Percentiles rank a stretch among this genome's conserved stretches.
Evolutionary conservation across 495 filamentous ascomycete species (phyloP).

Genomic region (Ramalina intermedia): DNA sequence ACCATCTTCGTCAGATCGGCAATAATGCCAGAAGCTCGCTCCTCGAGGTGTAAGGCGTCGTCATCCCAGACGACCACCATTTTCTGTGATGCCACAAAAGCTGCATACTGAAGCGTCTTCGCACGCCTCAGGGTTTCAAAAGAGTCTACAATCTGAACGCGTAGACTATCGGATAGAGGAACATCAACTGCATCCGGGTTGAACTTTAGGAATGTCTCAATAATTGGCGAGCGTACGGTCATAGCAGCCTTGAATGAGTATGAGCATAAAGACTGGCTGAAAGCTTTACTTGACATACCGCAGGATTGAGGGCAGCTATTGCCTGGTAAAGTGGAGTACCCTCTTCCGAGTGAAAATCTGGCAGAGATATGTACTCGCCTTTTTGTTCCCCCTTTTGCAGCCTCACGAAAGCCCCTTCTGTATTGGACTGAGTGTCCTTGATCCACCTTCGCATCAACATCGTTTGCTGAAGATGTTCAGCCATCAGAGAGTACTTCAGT

Average conservation of each 20-base stretch:
- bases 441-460: conserved; percentile 60
- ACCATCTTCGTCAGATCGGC: conserved; percentile 60
- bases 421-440: conserved; percentile 44
- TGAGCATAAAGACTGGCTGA: neutral
- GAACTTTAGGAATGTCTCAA: conserved; percentile 60
- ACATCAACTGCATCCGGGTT: conserved; percentile 57
- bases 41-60: conserved; percentile 51
- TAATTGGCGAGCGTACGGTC: conserved; percentile 63
- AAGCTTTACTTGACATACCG: conserved; percentile 27
- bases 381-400: conserved; percentile 44
- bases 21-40: conserved; percentile 53
- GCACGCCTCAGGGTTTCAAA: conserved; percentile 52
- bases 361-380: conserved; percentile 55
- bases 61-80: conserved; percentile 67
- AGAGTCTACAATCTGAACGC: conserved; percentile 57
- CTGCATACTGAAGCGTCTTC: conserved; percentile 61
- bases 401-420: conserved; percentile 57
- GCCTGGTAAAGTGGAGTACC: conserved; percentile 37
- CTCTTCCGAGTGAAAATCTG: conserved; percentile 42
- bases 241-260: conserved; percentile 46
- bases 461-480: conserved; percentile 67
- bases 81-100: conserved; percentile 54
- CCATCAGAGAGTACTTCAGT: conserved; percentile 75
- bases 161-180: conserved; percentile 58
- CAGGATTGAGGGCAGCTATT: conserved; percentile 52